Conservation (phyloP, 2,329 filamentous ascomycete species). For the Delphinella strobiligena region DNA sequence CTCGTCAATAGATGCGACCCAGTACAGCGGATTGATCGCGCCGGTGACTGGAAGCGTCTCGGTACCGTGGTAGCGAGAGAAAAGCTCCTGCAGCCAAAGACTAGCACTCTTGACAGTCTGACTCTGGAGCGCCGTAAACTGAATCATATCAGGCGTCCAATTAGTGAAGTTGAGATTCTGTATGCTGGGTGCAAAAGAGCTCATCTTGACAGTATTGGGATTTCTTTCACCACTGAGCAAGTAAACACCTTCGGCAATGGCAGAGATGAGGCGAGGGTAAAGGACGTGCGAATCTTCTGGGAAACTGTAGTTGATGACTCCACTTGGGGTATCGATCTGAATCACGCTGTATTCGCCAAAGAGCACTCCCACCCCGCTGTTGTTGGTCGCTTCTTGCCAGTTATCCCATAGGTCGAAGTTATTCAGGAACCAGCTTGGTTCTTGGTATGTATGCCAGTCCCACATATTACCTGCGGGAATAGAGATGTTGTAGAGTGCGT, state of each 20-base stretch:
- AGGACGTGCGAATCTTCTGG: slow-evolving; percentile 14
- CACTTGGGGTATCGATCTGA: slow-evolving; percentile 17
- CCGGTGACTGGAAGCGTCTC: slow-evolving; percentile 20
- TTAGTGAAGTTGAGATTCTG: slow-evolving; percentile 22
- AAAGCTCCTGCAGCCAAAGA: slow-evolving; percentile 21
- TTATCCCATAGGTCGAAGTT: slow-evolving; percentile 33
- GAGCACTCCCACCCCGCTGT: slow-evolving; percentile 13
- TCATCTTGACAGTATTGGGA: slow-evolving; percentile 18
- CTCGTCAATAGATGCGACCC: slow-evolving; percentile 18
- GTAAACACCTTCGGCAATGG: slow-evolving; percentile 20
- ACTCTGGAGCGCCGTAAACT: slow-evolving; percentile 18
- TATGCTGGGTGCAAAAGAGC: slow-evolving; percentile 18
- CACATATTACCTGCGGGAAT: slow-evolving; percentile 23
- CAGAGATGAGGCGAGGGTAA: slow-evolving; percentile 18
- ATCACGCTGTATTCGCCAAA: slow-evolving; percentile 18
- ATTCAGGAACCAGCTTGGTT: slow-evolving; percentile 26
- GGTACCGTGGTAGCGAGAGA: slow-evolving; percentile 17
- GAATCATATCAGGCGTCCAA: slow-evolving; percentile 22
- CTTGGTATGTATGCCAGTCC: slow-evolving; percentile 33
- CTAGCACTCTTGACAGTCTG: slow-evolving; percentile 20
- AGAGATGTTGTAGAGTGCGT: slow-evolving; percentile 20
- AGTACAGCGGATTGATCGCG: slow-evolving; percentile 20
- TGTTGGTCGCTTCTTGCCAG: slow-evolving; percentile 15
- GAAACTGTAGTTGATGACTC: slow-evolving; percentile 15
- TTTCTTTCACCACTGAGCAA: slow-evolving; percentile 19